Evolutionary conservation across 768 basidiomycete species (phyloP).

Genomic region (Terana coerulea): DNA sequence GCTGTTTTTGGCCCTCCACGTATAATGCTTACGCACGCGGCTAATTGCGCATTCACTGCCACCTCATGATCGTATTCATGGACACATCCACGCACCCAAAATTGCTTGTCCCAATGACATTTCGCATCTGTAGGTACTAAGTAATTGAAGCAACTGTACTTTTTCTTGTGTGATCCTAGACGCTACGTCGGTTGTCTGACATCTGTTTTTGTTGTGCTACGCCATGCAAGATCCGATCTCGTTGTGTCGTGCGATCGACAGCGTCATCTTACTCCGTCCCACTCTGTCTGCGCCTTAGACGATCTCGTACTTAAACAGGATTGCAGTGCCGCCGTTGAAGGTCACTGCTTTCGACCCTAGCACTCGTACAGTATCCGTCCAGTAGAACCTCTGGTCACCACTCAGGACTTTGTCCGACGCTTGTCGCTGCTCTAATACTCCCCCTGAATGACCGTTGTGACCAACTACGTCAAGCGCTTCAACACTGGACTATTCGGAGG

Average conservation of each 20-base stretch:
- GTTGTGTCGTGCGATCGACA: constrained; percentile 5
- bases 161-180: constrained; percentile 1
- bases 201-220: not conserved
- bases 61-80: not conserved
- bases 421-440: not conserved
- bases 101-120: not conserved
- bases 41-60: constrained; percentile 1
- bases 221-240: not conserved
- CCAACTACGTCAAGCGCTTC: constrained; percentile 5
- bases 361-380: not conserved
- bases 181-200: not conserved
- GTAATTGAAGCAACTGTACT: constrained; percentile 2
- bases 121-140: constrained; percentile 8
- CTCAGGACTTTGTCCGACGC: not conserved
- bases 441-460: constrained; percentile 4
- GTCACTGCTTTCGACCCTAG: not conserved
- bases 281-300: not conserved
- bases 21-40: not conserved
- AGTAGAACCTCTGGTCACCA: not conserved
- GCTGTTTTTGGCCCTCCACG: constrained; percentile 5
- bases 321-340: constrained; percentile 2
- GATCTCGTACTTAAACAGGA: constrained; percentile 2
- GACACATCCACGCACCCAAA: constrained; percentile 1
- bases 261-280: constrained; percentile 5
- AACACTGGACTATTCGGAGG: constrained; percentile 3